These are phyloP conservation scores for Artemisia argyi DNA, from an alignment of 129 eudicot species.

Conservation along the genomic window DNA sequence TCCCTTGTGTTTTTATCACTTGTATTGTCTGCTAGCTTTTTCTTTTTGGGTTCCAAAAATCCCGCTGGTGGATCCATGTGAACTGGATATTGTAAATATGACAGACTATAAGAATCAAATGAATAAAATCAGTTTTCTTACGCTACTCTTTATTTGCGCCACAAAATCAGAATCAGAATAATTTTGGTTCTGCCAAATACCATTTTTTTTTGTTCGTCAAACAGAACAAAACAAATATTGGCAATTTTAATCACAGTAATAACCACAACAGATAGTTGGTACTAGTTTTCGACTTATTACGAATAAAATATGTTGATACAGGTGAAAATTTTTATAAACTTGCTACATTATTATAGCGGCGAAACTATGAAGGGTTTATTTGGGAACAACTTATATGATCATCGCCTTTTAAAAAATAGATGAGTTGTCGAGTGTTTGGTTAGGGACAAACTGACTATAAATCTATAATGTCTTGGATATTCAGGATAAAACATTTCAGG, in stretches of 20 bases:
- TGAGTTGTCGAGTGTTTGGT: no score
- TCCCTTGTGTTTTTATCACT: neutral
- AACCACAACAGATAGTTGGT: neutral
- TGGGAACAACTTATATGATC: no score
- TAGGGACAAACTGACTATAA: no score
- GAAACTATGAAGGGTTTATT: neutral
- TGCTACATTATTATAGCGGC: neutral
- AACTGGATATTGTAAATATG: neutral
- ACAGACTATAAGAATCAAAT: neutral
- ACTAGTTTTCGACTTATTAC: neutral
- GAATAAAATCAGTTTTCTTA: no score
- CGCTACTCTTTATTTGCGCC: no score
- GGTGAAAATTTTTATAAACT: no score
- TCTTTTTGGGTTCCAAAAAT: neutral
- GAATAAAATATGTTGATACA: neutral
- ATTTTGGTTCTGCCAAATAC: no score
- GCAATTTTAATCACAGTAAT: neutral
- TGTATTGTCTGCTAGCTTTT: constrained; percentile 1
- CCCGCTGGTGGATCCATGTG: constrained; percentile 16
- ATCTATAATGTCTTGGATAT: no score
- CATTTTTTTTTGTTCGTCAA: neutral
- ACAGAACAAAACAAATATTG: neutral
- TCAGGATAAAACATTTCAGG: no score
- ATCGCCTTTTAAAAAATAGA: no score
- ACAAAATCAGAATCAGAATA: neutral